These are phyloP conservation scores for Paulownia fortunei DNA, from an alignment of 257 asterid genomes.

Conservation along the genomic window DNA sequence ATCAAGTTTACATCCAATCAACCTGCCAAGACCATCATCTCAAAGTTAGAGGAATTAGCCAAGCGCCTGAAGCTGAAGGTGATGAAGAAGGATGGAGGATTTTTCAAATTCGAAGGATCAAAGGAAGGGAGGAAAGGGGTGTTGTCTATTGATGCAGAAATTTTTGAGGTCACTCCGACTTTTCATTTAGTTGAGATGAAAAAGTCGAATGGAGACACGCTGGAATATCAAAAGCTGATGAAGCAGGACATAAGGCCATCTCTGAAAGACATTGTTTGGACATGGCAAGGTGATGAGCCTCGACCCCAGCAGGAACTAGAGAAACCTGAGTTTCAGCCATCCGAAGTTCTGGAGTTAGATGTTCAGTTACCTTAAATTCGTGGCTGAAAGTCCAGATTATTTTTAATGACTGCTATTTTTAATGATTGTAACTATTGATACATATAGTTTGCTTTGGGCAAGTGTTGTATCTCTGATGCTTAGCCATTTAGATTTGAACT, in stretches of 20 bases:
- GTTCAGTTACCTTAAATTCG: slow-evolving; percentile 27
- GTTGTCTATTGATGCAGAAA: slow-evolving; percentile 70
- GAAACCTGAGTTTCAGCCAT: slow-evolving; percentile 27
- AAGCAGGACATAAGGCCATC: slow-evolving; percentile 62
- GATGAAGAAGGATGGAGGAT: slow-evolving; percentile 66
- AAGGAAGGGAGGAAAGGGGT: slow-evolving; percentile 67
- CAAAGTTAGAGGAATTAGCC: slow-evolving; percentile 75
- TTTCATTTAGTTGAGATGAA: slow-evolving; percentile 77
- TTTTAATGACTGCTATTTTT: too few relatives aligned
- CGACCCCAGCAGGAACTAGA: slow-evolving; percentile 26
- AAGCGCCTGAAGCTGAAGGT: slow-evolving; percentile 60
- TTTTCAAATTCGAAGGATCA: slow-evolving; percentile 56
- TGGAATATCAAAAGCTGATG: slow-evolving; percentile 75
- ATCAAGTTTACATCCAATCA: slow-evolving; percentile 61
- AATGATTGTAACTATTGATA: not conserved
- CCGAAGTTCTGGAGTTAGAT: not conserved
- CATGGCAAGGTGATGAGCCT: slow-evolving; percentile 59
- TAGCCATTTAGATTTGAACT: slow-evolving; percentile 1
- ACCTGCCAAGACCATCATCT: slow-evolving; percentile 55
- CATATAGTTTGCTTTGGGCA: not conserved
- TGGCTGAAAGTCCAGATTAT: not conserved
- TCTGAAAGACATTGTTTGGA: slow-evolving; percentile 34
- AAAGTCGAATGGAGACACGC: slow-evolving; percentile 65
- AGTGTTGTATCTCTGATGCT: not conserved
- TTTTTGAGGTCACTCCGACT: slow-evolving; percentile 62